Evolutionary conservation across 2,329 filamentous ascomycete genomes (phyloP).

Genomic region (Ophiostoma novo-ulmi): DNA sequence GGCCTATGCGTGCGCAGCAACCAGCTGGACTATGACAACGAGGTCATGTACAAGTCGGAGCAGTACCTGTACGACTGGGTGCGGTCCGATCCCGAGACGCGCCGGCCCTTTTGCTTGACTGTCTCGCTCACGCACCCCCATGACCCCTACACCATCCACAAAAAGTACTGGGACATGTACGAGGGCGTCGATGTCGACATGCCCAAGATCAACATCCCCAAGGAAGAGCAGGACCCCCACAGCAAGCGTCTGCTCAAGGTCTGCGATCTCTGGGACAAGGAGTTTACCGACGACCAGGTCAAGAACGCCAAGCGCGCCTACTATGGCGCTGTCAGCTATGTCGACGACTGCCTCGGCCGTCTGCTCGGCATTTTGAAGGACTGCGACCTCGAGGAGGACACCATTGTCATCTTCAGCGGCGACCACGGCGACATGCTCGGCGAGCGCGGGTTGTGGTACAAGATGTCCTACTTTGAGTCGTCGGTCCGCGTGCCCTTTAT

Average conservation of each 20-base stretch:
- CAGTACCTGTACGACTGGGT: constrained; percentile 91
- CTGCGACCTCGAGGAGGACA: constrained; percentile 75
- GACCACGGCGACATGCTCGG: constrained; percentile 96
- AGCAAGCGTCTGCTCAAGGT: constrained; percentile 82
- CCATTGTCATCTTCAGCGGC: constrained; percentile 85
- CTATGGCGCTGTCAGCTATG: constrained; percentile 88
- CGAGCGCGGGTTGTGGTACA: constrained; percentile 81
- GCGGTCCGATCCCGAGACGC: constrained; percentile 64
- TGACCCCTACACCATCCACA: constrained; percentile 89
- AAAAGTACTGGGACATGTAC: constrained; percentile 90
- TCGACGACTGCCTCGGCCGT: constrained; percentile 86
- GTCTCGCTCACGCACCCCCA: constrained; percentile 91
- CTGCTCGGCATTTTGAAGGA: constrained; percentile 72
- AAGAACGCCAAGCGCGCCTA: constrained; percentile 81
- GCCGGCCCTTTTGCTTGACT: constrained; percentile 80
- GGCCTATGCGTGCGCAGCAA: constrained; percentile 86
- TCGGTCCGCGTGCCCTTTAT: constrained; percentile 86
- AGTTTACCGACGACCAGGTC: constrained; percentile 80
- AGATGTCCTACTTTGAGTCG: constrained; percentile 95
- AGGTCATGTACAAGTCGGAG: constrained; percentile 86
- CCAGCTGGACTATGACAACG: constrained; percentile 92
- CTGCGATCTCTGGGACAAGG: constrained; percentile 77
- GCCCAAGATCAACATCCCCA: constrained; percentile 70
- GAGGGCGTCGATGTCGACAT: constrained; percentile 82
- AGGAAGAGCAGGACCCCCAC: constrained; percentile 79